Evolutionary conservation across 225 moss, liverwort and hornwort species (phyloP), one percentile per base, ranked within the genome.

Genomic region (Sphagnum tenellum): DNA sequence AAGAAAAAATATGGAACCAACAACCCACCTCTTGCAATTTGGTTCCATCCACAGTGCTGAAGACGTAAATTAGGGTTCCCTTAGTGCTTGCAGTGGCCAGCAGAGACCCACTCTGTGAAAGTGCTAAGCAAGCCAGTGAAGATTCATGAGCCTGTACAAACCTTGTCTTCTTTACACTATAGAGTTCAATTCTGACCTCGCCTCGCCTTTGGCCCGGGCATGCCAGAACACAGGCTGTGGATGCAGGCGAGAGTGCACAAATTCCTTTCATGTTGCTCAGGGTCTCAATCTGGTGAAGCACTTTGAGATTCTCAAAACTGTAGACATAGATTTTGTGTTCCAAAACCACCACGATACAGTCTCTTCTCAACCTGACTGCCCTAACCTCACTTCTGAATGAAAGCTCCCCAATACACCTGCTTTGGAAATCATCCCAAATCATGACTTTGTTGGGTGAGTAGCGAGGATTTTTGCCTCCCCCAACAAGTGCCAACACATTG

Each of bases 311-410:
- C 10, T 79, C 76, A 5, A 87, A 90, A 57, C 83, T 87, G 64
- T 96, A 92, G 1, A 92, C 79, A 50, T 75, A 81, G 14, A 96
- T 83, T 72, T 90, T 89, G 69, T 89, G 89, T 66, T 96, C 92
- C 78, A 84, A 57, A 48, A 92, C 89, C 7, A 89, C 92, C 11
- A 90, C 84, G 44, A 90, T 76, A 54, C 87, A 73, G 61, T 84
- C 78, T 10, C 80, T 79, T 13, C 88, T 78, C 3, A 96, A 65
- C 13, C 79, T 76, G 55, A 96, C 83, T 0, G 83, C 87, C 9
- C 92, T 77, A 9, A 96, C 78, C 2, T 74, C 78, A 3, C 86
- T 87, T 59, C 88, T 77, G 59, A 85, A 90, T 0, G 75, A 80
- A 12, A 92, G 87, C 73, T 92, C 88, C 1, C 77, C 88, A 5